Evolutionary conservation across 2,329 filamentous ascomycete species (phyloP).

Genomic region (Botrytis porri): DNA sequence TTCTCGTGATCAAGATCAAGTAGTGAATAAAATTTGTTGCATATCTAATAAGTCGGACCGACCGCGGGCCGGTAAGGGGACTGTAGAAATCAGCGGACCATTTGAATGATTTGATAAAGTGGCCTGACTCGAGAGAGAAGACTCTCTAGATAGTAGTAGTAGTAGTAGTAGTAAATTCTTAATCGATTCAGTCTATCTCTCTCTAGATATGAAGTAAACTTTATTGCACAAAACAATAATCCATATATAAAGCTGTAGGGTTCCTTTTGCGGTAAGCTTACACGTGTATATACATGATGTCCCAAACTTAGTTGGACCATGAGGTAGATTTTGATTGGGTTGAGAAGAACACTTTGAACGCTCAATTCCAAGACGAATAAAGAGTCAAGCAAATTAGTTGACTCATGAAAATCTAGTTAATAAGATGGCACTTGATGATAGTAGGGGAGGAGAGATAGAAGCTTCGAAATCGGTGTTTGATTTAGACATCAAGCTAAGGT

Average conservation of each 20-base stretch:
- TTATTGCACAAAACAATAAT: neutral
- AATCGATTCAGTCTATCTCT: no score
- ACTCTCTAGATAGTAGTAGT: neutral
- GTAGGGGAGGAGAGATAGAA: neutral
- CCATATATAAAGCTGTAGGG: neutral
- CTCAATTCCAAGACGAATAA: neutral
- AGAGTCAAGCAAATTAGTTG: neutral
- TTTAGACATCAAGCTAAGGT: neutral
- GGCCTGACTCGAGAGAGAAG: neutral
- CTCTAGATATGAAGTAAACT: neutral
- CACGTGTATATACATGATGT: neutral
- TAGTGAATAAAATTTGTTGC: conserved; percentile 3
- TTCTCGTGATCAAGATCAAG: neutral
- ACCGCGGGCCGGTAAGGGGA: neutral
- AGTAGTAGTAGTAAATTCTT: no score
- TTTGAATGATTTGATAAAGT: neutral
- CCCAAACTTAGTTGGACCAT: neutral
- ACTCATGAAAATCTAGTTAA: neutral
- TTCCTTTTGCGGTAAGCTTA: neutral
- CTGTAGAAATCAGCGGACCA: neutral
- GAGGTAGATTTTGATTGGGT: neutral
- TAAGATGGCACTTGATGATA: neutral
- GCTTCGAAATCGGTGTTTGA: neutral
- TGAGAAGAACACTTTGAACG: neutral
- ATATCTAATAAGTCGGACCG: conserved; percentile 10